Conservation (phyloP, 108 stramenopile genomes). For the Pseudonitzschia delicatissima region DNA sequence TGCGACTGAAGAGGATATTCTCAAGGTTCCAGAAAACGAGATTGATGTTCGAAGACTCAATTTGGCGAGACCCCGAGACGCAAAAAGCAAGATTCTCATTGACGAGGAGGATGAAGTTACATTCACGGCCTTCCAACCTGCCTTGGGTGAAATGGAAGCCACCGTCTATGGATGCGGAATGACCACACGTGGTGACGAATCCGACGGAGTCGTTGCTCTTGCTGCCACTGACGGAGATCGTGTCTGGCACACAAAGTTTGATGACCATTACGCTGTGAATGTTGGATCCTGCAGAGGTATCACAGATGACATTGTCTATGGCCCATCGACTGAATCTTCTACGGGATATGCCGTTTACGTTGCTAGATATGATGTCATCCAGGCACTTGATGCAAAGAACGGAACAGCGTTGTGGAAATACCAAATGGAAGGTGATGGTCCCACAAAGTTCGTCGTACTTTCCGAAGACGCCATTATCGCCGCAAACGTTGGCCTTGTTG, state of each 20-base stretch:
- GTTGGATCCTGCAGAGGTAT: slow-evolving; percentile 8
- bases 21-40: not conserved
- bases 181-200: not conserved
- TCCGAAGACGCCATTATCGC: not conserved
- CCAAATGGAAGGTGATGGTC: not conserved
- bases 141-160: not conserved
- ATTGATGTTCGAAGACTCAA: not conserved
- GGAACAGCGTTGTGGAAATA: not conserved
- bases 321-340: not conserved
- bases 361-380: not conserved
- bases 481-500: not conserved
- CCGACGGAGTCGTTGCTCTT: not conserved
- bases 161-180: not conserved
- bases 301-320: slow-evolving; percentile 1
- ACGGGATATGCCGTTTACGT: not conserved
- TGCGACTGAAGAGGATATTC: not conserved
- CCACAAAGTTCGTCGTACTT: not conserved
- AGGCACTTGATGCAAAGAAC: not conserved
- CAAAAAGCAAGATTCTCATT: not conserved
- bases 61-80: not conserved
- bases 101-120: not conserved
- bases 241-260: slow-evolving; percentile 1
- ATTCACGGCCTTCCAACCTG: slow-evolving; percentile 9
- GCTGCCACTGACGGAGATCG: not conserved
- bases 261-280: not conserved